These are phyloP conservation scores for Hanseniaspora pseudoguilliermondii DNA, from an alignment of 805 yeast species.

Conservation along the genomic window DNA sequence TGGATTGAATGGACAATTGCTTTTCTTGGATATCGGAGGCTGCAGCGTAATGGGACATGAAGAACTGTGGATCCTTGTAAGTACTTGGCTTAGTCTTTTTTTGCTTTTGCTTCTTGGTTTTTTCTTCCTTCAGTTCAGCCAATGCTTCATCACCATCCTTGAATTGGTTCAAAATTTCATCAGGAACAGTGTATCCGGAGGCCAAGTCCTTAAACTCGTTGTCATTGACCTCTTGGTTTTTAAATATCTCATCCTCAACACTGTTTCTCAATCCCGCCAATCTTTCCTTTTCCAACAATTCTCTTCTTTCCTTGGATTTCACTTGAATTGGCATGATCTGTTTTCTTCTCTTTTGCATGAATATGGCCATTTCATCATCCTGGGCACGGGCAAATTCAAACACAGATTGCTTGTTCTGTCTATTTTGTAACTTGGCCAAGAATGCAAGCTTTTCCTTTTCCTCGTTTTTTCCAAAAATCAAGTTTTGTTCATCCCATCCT, in stretches of 20 bases:
- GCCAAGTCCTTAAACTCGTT: conserved; percentile 30
- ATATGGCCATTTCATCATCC: conserved; percentile 57
- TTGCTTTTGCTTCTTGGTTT: conserved; percentile 11
- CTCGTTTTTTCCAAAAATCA: conserved; percentile 61
- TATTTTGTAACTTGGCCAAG: conserved; percentile 55
- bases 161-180: conserved; percentile 31
- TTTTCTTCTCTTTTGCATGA: conserved; percentile 76
- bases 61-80: conserved; percentile 66
- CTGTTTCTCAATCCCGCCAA: conserved; percentile 60
- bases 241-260: conserved; percentile 58
- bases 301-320: conserved; percentile 57
- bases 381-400: conserved; percentile 68
- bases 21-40: conserved; percentile 67
- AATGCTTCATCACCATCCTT: conserved; percentile 30
- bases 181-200: conserved; percentile 36
- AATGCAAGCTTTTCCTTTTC: conserved; percentile 64
- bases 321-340: conserved; percentile 83
- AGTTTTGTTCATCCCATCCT: conserved; percentile 85
- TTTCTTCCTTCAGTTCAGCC: conserved; percentile 19
- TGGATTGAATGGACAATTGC: conserved; percentile 44
- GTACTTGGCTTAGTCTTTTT: conserved; percentile 33
- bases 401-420: conserved; percentile 75
- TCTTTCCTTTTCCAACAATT: conserved; percentile 58
- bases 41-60: conserved; percentile 83
- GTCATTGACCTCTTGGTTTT: conserved; percentile 11